phyloP scores from a whole-genome alignment of 176 grass and related monocot genomes.

The Cenchrus americanus region DNA sequence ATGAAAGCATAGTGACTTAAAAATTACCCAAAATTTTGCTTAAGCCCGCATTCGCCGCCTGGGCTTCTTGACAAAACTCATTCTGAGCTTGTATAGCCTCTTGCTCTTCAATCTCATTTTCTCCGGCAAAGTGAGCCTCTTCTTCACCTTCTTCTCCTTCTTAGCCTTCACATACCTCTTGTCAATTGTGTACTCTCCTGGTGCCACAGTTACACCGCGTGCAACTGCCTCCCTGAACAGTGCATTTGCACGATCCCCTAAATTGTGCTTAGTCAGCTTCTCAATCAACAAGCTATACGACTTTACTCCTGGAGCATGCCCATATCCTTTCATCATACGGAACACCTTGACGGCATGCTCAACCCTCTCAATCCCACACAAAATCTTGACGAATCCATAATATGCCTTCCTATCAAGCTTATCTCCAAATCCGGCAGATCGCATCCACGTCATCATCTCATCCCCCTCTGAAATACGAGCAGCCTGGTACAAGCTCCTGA shows the following conservation, averaged over 20 bases:
- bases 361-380: slow-evolving; percentile 96
- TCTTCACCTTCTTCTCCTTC: slow-evolving; percentile 81
- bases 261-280: slow-evolving; percentile 81
- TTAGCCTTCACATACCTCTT: slow-evolving; percentile 73
- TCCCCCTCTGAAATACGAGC: slow-evolving; percentile 82
- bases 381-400: slow-evolving; percentile 91
- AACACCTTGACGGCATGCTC: slow-evolving; percentile 97
- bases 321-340: slow-evolving; percentile 91
- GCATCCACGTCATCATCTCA: slow-evolving; percentile 91
- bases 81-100: slow-evolving; percentile 77
- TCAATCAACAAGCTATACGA: slow-evolving; percentile 80
- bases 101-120: slow-evolving; percentile 91
- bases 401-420: slow-evolving; percentile 86
- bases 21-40: slow-evolving; percentile 46
- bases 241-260: slow-evolving; percentile 81
- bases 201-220: slow-evolving; percentile 60
- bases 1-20: slow-evolving; percentile 28
- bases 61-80: slow-evolving; percentile 96
- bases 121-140: slow-evolving; percentile 87
- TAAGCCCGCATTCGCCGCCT: slow-evolving; percentile 50
- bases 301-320: slow-evolving; percentile 82
- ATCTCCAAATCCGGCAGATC: slow-evolving; percentile 75
- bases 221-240: slow-evolving; percentile 83
- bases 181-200: slow-evolving; percentile 59
- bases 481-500: slow-evolving; percentile 88